These are phyloP conservation scores for Lactarius hatsudake DNA, from an alignment of 768 basidiomycete species.

Conservation along the genomic window DNA sequence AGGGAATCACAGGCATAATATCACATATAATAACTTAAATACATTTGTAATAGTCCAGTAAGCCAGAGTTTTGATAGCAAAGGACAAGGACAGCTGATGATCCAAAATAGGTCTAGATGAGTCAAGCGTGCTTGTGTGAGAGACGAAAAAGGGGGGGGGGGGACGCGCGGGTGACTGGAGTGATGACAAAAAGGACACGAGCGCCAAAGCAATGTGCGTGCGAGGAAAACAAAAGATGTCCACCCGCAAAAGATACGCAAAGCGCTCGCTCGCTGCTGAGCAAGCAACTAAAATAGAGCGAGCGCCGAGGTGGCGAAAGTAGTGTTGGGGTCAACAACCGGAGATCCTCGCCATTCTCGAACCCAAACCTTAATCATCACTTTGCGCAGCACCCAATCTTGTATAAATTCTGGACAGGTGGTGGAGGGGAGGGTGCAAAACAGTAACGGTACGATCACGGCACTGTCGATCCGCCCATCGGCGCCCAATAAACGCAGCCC, in stretches of 20 bases:
- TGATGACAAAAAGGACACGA: background rate
- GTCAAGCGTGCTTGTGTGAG: background rate
- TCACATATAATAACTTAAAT: background rate
- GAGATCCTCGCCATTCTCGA: conserved; percentile 2
- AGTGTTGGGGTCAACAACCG: background rate
- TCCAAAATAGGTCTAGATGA: background rate
- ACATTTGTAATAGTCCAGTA: background rate
- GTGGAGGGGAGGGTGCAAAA: background rate
- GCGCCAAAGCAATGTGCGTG: background rate
- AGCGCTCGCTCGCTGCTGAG: background rate
- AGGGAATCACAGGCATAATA: background rate
- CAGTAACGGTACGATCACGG: conserved; percentile 17
- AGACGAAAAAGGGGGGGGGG: background rate
- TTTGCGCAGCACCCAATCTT: background rate
- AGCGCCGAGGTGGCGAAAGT: background rate
- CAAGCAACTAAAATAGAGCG: background rate
- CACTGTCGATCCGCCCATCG: conserved; percentile 27
- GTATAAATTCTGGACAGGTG: background rate
- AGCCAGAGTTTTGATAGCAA: background rate
- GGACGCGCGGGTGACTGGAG: background rate
- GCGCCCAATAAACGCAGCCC: conserved; percentile 24
- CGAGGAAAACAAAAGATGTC: conserved; percentile 1
- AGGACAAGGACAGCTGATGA: background rate
- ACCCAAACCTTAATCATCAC: conserved; percentile 16
- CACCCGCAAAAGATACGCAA: background rate